Percentiles rank a stretch among this genome's conserved stretches.
Conservation (phyloP, 2,329 filamentous ascomycete species). For the Cytospora leucostoma region DNA sequence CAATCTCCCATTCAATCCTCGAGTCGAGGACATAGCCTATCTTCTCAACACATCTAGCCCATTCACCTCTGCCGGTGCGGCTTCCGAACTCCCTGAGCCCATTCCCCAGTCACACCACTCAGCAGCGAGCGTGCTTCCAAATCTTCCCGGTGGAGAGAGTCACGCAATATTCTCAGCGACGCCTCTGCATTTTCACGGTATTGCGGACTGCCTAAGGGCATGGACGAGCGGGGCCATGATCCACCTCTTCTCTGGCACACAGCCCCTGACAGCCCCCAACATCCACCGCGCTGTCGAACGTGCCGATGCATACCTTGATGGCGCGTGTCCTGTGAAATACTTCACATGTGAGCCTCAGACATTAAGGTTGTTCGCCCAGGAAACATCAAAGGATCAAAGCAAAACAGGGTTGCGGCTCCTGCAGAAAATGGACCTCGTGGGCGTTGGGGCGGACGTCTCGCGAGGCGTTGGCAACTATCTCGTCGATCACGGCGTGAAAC, state of each 20-base stretch:
- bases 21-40: conserved; percentile 50
- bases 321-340: conserved; percentile 46
- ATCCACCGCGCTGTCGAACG: conserved; percentile 49
- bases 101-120: conserved; percentile 60
- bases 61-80: conserved; percentile 32
- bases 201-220: conserved; percentile 62
- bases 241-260: conserved; percentile 62
- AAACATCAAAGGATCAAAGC: conserved; percentile 34
- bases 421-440: conserved; percentile 59
- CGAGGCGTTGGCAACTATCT: conserved; percentile 54
- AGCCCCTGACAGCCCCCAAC: conserved; percentile 58
- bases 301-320: conserved; percentile 34
- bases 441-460: conserved; percentile 63
- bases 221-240: conserved; percentile 62
- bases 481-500: conserved; percentile 51
- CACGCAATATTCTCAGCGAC: conserved; percentile 64
- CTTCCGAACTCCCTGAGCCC: conserved; percentile 62
- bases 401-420: conserved; percentile 45
- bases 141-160: conserved; percentile 39
- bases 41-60: conserved; percentile 67
- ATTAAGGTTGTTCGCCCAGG: conserved; percentile 51
- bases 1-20: neutral
- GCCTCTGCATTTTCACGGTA: conserved; percentile 65
- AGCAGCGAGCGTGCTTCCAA: conserved; percentile 56
- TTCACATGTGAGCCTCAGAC: conserved; percentile 65